Percentiles rank a stretch among this genome's conserved stretches.
phyloP scores from a whole-genome alignment of 108 stramenopile species.

The Craspedostauros australis region DNA sequence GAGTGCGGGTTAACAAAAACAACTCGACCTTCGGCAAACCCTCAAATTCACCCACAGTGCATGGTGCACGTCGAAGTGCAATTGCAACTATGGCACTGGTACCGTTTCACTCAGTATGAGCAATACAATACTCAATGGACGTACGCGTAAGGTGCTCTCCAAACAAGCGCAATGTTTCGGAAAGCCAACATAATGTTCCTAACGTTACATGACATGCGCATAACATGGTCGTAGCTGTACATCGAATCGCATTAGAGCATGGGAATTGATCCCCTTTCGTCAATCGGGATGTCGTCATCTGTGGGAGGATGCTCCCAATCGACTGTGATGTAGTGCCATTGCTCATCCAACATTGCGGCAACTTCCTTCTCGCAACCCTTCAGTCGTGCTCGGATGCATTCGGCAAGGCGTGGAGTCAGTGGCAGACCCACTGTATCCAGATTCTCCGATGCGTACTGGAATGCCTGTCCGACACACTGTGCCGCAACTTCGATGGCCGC shows the following conservation, averaged over 20 bases:
- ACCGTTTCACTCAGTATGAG: no score
- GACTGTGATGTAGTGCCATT: constrained; percentile 54
- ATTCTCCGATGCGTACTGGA: constrained; percentile 70
- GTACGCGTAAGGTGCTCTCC: background rate
- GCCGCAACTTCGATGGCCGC: constrained; percentile 74
- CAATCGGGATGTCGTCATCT: constrained; percentile 20
- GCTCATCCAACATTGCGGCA: constrained; percentile 41
- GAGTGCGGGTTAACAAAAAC: background rate
- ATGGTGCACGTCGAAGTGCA: no score
- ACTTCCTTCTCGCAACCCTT: constrained; percentile 86
- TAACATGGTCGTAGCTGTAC: no score
- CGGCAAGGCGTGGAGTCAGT: constrained; percentile 66
- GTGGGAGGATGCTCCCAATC: constrained; percentile 48
- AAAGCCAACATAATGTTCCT: background rate
- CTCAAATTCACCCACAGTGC: no score
- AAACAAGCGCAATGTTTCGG: background rate
- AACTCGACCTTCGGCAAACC: background rate
- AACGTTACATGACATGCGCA: background rate
- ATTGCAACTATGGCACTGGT: no score
- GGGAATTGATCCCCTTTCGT: constrained; percentile 18
- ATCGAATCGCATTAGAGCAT: background rate
- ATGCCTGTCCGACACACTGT: constrained; percentile 82
- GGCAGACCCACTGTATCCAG: constrained; percentile 81
- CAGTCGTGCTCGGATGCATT: constrained; percentile 61
- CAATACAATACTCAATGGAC: background rate